Conservation (phyloP, 306 rosid genomes). For the Prinsepia uniflora region DNA sequence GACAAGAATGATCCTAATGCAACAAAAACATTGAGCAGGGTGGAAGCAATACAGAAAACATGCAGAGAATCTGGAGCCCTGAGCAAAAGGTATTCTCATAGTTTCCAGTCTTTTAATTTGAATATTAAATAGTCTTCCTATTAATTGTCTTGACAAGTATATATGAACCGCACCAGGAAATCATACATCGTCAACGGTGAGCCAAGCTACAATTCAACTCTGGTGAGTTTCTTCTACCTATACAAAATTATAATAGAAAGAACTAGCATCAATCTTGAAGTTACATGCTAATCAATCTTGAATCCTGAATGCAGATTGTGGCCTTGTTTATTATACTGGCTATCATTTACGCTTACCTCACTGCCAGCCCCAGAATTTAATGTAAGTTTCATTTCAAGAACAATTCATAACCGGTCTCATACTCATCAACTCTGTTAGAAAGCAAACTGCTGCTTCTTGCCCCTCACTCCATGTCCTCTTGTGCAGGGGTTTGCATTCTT, state of each 20-base stretch:
- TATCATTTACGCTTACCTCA: conserved; percentile 52
- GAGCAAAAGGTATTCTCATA: conserved; percentile 51
- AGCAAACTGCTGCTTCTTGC: background rate
- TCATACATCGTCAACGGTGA: conserved; percentile 42
- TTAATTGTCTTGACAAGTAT: conserved; percentile 32
- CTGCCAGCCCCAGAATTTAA: conserved; percentile 43
- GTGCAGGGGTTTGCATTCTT: conserved; percentile 15
- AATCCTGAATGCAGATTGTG: conserved; percentile 52
- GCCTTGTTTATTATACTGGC: conserved; percentile 43
- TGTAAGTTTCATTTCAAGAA: conserved; percentile 33
- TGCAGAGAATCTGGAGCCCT: conserved; percentile 81
- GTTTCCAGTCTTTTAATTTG: background rate
- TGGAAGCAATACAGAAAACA: conserved; percentile 63
- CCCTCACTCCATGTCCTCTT: background rate
- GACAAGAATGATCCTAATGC: conserved; percentile 83
- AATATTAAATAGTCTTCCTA: background rate
- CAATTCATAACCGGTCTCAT: background rate
- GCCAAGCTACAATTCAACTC: conserved; percentile 37
- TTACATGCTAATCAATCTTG: conserved; percentile 18
- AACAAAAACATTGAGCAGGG: conserved; percentile 70
- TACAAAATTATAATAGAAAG: background rate
- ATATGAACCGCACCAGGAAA: conserved; percentile 44
- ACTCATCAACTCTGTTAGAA: background rate
- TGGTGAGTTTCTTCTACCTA: conserved; percentile 38
- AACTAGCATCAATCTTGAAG: background rate